A percentile compares a stretch with the other conserved stretches of the same genome.
Evolutionary conservation across 495 filamentous ascomycete genomes (phyloP).

Genomic region (Xylaria nigripes): DNA sequence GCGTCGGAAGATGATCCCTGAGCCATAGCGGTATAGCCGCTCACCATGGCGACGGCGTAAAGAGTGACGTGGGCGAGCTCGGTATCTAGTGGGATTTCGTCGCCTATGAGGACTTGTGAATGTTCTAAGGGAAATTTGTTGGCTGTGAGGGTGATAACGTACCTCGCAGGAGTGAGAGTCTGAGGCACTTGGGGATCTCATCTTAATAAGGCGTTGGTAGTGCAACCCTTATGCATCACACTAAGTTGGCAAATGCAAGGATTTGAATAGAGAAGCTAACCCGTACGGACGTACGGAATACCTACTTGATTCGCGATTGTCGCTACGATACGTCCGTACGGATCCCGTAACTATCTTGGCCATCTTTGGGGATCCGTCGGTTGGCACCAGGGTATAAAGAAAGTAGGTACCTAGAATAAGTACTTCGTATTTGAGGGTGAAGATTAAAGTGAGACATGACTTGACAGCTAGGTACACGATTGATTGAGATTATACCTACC

Average conservation of each 20-base stretch:
- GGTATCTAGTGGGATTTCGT: neutral
- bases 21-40: neutral
- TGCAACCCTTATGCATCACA: neutral
- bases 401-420: too few relatives aligned
- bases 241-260: neutral
- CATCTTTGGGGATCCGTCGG: too few relatives aligned
- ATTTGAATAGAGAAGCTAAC: neutral
- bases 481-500: too few relatives aligned
- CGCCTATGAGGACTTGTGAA: neutral
- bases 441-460: too few relatives aligned
- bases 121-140: neutral
- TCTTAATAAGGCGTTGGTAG: neutral
- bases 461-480: too few relatives aligned
- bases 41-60: neutral
- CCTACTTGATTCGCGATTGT: neutral
- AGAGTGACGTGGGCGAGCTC: neutral
- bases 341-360: too few relatives aligned
- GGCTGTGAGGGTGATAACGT: neutral
- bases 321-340: neutral
- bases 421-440: too few relatives aligned
- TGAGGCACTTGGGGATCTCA: neutral
- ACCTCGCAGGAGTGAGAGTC: neutral
- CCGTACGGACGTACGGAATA: too few relatives aligned
- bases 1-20: constrained; percentile 8
- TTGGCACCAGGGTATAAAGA: too few relatives aligned